phyloP scores from a whole-genome alignment of 2,329 filamentous ascomycete species.

The Xylariaceae sp. region DNA sequence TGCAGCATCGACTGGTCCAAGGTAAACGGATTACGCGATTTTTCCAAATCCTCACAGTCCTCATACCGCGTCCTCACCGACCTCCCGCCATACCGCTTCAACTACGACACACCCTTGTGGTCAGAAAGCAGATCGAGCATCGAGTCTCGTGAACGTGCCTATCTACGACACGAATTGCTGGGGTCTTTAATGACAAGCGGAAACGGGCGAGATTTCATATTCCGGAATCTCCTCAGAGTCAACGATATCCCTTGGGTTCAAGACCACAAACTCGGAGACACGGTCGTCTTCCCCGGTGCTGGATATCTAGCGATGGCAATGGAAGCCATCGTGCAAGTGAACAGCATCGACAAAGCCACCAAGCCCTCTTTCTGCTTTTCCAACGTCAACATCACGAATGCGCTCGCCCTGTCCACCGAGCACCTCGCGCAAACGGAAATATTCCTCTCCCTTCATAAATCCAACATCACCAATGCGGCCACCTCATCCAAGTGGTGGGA shows the following conservation, averaged over 20 bases:
- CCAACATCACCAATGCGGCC: not conserved
- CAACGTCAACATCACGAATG: slow-evolving; percentile 5
- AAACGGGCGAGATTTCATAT: not conserved
- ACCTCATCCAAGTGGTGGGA: slow-evolving; percentile 13
- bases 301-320: slow-evolving; percentile 5
- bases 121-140: slow-evolving; percentile 8
- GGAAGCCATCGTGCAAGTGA: not conserved
- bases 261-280: slow-evolving; percentile 10
- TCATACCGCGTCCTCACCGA: slow-evolving; percentile 31
- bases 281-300: slow-evolving; percentile 4
- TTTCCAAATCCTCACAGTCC: slow-evolving; percentile 15
- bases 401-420: slow-evolving; percentile 3
- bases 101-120: slow-evolving; percentile 7
- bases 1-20: slow-evolving; percentile 7
- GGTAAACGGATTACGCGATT: slow-evolving; percentile 1
- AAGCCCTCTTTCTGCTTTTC: not conserved
- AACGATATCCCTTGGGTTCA: slow-evolving; percentile 12
- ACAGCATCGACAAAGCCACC: not conserved
- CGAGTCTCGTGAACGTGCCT: slow-evolving; percentile 4
- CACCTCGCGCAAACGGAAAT: not conserved
- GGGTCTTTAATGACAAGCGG: slow-evolving; percentile 3
- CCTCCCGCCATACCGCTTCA: slow-evolving; percentile 15
- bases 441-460: slow-evolving; percentile 3
- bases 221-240: slow-evolving; percentile 6
- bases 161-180: slow-evolving; percentile 10